Conservation (phyloP, 768 basidiomycete genomes). For the Psilocybe cubensis region DNA sequence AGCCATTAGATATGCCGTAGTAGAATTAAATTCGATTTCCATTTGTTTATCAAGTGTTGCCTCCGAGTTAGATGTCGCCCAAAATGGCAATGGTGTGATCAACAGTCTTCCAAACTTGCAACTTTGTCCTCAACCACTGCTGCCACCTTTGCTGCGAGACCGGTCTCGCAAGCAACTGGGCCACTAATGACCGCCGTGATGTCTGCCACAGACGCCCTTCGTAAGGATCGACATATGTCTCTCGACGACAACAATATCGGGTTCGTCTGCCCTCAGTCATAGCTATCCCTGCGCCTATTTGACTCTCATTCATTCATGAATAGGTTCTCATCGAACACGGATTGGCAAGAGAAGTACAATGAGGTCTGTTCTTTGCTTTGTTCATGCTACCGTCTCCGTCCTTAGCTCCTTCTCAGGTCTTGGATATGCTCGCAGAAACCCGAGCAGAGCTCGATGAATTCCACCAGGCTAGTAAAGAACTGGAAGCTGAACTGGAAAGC, state of each 20-base stretch:
- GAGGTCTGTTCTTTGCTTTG: conserved; percentile 44
- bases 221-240: conserved; percentile 62
- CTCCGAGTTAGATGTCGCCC: conserved; percentile 24
- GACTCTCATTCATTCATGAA: conserved; percentile 23
- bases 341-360: conserved; percentile 82
- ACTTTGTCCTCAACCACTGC: conserved; percentile 23
- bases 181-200: conserved; percentile 67
- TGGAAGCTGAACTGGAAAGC: conserved; percentile 91
- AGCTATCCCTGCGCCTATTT: conserved; percentile 2
- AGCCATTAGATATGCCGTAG: conserved; percentile 66
- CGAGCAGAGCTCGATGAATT: conserved; percentile 87
- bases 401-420: conserved; percentile 44
- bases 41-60: conserved; percentile 9
- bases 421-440: conserved; percentile 84
- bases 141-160: conserved; percentile 22
- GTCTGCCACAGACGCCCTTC: conserved; percentile 58
- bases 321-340: conserved; percentile 61
- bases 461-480: conserved; percentile 84
- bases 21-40: conserved; percentile 5
- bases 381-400: not conserved
- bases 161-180: conserved; percentile 20
- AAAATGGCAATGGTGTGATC: conserved; percentile 32
- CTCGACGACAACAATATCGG: conserved; percentile 68
- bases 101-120: conserved; percentile 18
- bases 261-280: conserved; percentile 38